Evolutionary conservation across 2,329 filamentous ascomycete genomes (phyloP).

Genomic region (Apiospora saccharicola): DNA sequence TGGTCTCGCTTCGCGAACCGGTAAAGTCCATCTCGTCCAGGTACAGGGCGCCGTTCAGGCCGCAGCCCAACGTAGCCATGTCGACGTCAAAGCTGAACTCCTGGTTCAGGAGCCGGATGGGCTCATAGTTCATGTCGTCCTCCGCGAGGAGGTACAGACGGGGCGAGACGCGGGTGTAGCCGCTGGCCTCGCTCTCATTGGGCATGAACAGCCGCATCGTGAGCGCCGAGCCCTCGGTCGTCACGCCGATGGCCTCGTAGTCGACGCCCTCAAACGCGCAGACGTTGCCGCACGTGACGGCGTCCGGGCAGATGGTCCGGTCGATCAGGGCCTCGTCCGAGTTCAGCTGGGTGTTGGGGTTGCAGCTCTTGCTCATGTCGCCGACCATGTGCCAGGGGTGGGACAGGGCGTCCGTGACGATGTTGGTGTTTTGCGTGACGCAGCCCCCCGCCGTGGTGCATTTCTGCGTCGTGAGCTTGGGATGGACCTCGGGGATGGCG

Average conservation of each 20-base stretch:
- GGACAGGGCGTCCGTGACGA: constrained; percentile 59
- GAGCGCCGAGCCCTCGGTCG: constrained; percentile 44
- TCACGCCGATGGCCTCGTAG: constrained; percentile 52
- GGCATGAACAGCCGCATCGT: constrained; percentile 52
- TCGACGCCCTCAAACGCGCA: constrained; percentile 53
- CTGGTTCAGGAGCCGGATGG: constrained; percentile 63
- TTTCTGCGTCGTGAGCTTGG: constrained; percentile 51
- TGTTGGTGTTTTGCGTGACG: constrained; percentile 47
- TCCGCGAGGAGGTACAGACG: constrained; percentile 63
- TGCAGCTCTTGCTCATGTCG: constrained; percentile 55
- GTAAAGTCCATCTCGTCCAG: constrained; percentile 69
- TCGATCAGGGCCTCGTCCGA: constrained; percentile 25
- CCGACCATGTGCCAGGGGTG: constrained; percentile 53
- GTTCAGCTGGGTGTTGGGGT: constrained; percentile 47
- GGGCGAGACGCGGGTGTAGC: constrained; percentile 46
- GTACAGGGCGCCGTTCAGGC: constrained; percentile 72
- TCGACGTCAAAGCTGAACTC: constrained; percentile 73
- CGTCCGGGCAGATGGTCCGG: constrained; percentile 41
- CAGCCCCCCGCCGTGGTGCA: constrained; percentile 52
- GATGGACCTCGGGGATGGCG: constrained; percentile 48
- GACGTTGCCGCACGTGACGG: constrained; percentile 46
- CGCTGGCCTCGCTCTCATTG: constrained; percentile 59
- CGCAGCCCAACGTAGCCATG: constrained; percentile 68
- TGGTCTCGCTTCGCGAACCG: constrained; percentile 61
- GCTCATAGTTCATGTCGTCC: constrained; percentile 61